Conservation (phyloP, 1,284 basidiomycete species). For the Pseudozyma thailandica region DNA sequence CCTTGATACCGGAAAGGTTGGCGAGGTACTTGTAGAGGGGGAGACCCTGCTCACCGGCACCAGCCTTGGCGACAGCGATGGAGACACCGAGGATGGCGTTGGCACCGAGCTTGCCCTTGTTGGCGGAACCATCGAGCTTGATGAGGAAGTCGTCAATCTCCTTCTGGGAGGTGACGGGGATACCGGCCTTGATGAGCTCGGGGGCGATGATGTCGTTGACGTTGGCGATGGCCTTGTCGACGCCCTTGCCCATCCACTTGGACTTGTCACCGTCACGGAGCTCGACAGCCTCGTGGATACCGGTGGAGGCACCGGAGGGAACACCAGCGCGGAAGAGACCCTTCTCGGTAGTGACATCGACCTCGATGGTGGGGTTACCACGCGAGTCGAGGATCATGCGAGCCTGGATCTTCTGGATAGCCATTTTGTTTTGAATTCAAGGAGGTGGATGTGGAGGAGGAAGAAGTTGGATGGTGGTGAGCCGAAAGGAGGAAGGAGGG, state of each 20-base stretch:
- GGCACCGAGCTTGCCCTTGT: slow-evolving; percentile 99
- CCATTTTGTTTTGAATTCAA: slow-evolving; percentile 42
- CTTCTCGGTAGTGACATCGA: slow-evolving; percentile 66
- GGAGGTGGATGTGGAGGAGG: slow-evolving; percentile 3
- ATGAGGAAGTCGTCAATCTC: slow-evolving; percentile 98
- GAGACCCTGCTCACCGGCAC: slow-evolving; percentile 77
- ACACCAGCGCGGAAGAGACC: slow-evolving; percentile 94
- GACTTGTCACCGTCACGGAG: slow-evolving; percentile 95
- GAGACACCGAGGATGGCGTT: slow-evolving; percentile 99
- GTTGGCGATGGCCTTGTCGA: slow-evolving; percentile 91
- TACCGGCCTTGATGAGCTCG: slow-evolving; percentile 84
- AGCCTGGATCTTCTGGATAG: slow-evolving; percentile 60
- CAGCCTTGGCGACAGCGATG: slow-evolving; percentile 94
- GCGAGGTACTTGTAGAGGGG: slow-evolving; percentile 98
- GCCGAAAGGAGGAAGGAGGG: slow-evolving; percentile 6
- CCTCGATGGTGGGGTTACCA: slow-evolving; percentile 68
- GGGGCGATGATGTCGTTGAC: slow-evolving; percentile 93
- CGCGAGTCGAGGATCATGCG: slow-evolving; percentile 66
- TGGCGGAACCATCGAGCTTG: slow-evolving; percentile 95
- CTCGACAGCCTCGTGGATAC: slow-evolving; percentile 98
- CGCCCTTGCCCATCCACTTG: slow-evolving; percentile 90
- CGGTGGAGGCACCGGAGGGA: slow-evolving; percentile 97
- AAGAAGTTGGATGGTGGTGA: slow-evolving; percentile 15
- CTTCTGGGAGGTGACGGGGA: slow-evolving; percentile 91
- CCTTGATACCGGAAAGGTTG: slow-evolving; percentile 90